These are phyloP conservation scores for Kodamaea suecica DNA, from an alignment of 1,139 yeast species.

Conservation along the genomic window DNA sequence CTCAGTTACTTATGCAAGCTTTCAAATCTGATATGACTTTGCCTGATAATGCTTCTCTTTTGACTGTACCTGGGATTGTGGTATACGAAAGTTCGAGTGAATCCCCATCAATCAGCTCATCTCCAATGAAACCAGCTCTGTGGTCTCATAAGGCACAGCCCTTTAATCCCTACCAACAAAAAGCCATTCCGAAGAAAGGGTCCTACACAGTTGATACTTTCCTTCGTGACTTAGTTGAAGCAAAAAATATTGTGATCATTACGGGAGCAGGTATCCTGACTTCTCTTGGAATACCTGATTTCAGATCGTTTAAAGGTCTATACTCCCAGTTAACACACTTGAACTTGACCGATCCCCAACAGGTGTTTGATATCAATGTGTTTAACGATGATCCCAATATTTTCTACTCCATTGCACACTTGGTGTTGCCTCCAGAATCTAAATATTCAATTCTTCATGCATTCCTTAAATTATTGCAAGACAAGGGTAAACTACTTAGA, in stretches of 20 bases:
- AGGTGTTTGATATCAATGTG: slow-evolving; percentile 75
- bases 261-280: slow-evolving; percentile 98
- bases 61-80: no score
- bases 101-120: slow-evolving; percentile 1
- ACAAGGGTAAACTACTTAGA: slow-evolving; percentile 72
- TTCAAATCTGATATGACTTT: neutral
- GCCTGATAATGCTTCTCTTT: neutral
- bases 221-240: slow-evolving; percentile 10
- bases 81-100: neutral
- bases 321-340: slow-evolving; percentile 62
- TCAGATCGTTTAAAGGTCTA: slow-evolving; percentile 85
- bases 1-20: neutral
- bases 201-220: slow-evolving; percentile 9
- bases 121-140: slow-evolving; percentile 1
- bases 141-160: neutral
- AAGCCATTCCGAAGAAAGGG: slow-evolving; percentile 4
- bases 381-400: slow-evolving; percentile 77
- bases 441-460: slow-evolving; percentile 80
- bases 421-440: slow-evolving; percentile 62
- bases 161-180: slow-evolving; percentile 6
- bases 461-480: slow-evolving; percentile 72
- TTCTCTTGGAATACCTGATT: slow-evolving; percentile 90
- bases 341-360: slow-evolving; percentile 79
- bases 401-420: slow-evolving; percentile 83
- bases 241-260: slow-evolving; percentile 63